A percentile compares a stretch with the other conserved stretches of the same genome.
These are phyloP conservation scores for Kockovaella imperatae DNA, from an alignment of 768 basidiomycete species.

Conservation along the genomic window DNA sequence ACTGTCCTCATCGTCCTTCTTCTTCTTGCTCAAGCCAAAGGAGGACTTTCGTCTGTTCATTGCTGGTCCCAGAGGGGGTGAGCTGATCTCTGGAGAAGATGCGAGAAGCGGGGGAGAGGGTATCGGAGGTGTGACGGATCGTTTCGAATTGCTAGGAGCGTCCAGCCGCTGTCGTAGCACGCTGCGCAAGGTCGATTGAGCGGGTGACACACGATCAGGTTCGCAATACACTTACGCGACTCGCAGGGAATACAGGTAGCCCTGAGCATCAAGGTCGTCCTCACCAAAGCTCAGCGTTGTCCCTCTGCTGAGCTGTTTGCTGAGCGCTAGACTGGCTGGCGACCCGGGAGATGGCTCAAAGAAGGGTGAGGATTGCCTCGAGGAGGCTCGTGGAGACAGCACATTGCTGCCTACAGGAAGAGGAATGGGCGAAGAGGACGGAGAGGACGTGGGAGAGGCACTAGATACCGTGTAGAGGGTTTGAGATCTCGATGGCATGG, in stretches of 20 bases:
- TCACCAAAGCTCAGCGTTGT: no score
- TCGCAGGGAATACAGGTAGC: constrained; percentile 35
- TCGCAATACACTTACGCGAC: constrained; percentile 34
- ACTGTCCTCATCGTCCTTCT: constrained; percentile 11
- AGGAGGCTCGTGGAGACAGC: no score
- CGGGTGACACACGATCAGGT: not conserved
- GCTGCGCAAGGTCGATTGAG: constrained; percentile 1
- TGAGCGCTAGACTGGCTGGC: no score
- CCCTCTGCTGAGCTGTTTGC: no score
- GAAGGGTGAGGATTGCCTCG: no score
- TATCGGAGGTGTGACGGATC: constrained; percentile 12
- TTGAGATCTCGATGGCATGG: no score
- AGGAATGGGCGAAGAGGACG: no score
- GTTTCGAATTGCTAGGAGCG: constrained; percentile 13
- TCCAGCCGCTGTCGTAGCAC: constrained; percentile 22
- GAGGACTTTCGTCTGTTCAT: constrained; percentile 12
- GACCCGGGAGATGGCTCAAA: no score
- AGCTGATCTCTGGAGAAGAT: not conserved
- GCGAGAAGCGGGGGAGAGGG: not conserved
- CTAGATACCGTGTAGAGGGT: no score
- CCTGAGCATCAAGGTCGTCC: constrained; percentile 30
- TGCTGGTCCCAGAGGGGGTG: constrained; percentile 7
- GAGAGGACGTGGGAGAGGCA: no score
- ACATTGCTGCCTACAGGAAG: no score
- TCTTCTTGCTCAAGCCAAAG: constrained; percentile 10